Evolutionary conservation across 176 grass and related monocot species (phyloP).

Genomic region (Chloris gayana): DNA sequence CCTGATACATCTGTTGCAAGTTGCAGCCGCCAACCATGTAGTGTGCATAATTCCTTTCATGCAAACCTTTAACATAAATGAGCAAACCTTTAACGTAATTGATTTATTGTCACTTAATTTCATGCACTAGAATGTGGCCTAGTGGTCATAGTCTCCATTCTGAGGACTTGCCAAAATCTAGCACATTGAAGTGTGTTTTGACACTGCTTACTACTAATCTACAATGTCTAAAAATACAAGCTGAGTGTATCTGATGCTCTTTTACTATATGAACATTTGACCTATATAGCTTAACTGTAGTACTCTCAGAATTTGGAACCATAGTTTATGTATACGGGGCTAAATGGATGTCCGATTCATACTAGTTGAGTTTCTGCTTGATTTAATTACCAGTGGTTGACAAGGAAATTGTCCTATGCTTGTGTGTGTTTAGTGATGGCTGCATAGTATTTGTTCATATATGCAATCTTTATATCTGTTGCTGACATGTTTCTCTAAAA

Average conservation of each 20-base stretch:
- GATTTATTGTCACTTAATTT: background rate
- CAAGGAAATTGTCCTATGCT: background rate
- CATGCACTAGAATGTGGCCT: background rate
- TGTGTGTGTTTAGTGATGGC: background rate
- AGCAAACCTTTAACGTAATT: background rate
- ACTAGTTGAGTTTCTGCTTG: background rate
- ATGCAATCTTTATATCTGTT: conserved; percentile 13
- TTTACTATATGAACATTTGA: conserved; percentile 2
- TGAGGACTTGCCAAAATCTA: background rate
- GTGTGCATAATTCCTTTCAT: background rate
- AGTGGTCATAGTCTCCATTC: background rate
- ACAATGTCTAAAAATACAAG: conserved; percentile 10
- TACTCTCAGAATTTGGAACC: conserved; percentile 14
- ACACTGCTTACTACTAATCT: background rate
- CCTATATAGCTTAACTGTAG: background rate
- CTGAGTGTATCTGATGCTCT: background rate
- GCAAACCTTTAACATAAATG: background rate
- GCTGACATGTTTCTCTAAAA: conserved; percentile 26
- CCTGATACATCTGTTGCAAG: conserved; percentile 8
- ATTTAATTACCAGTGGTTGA: background rate
- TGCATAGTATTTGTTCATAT: background rate
- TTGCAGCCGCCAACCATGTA: background rate
- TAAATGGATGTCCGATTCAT: background rate
- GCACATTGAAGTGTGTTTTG: conserved; percentile 3
- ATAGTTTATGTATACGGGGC: background rate